phyloP scores from a whole-genome alignment of 1,139 yeast genomes.

The Saccharomyces hybrid region DNA sequence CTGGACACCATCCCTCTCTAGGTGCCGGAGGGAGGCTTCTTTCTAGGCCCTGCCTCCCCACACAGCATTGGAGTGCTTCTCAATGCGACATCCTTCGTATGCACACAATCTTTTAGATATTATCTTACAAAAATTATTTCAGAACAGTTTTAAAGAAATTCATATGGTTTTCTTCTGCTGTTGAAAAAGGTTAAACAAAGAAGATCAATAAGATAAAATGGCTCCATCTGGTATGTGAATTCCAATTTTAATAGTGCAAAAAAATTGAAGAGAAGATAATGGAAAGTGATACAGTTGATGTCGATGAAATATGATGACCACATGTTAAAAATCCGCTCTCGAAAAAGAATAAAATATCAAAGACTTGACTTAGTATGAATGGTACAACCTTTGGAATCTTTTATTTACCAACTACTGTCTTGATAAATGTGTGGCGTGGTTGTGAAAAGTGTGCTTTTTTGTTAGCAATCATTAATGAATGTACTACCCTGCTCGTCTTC shows the following conservation, averaged over 20 bases:
- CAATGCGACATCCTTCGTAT: neutral
- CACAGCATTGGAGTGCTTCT: neutral
- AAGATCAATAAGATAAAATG: slow-evolving; percentile 32
- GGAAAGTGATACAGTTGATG: neutral
- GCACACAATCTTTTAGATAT: neutral
- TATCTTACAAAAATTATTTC: neutral
- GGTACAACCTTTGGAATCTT: no score
- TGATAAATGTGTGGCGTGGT: neutral
- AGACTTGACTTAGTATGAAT: neutral
- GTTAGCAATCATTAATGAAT: neutral
- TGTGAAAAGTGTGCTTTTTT: neutral
- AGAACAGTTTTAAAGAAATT: neutral
- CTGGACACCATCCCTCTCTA: neutral
- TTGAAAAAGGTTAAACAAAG: neutral
- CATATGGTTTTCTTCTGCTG: neutral
- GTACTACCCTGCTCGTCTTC: neutral
- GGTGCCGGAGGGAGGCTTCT: neutral
- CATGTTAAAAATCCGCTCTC: neutral
- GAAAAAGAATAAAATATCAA: neutral
- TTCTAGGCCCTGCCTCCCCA: neutral
- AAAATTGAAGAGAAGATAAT: neutral
- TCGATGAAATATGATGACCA: neutral
- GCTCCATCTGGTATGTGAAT: slow-evolving; percentile 45
- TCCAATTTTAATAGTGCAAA: neutral
- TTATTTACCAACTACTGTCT: neutral